Base-by-base conservation (phyloP, 805 yeast species). In the Dipodascopsis tothii region DNA sequence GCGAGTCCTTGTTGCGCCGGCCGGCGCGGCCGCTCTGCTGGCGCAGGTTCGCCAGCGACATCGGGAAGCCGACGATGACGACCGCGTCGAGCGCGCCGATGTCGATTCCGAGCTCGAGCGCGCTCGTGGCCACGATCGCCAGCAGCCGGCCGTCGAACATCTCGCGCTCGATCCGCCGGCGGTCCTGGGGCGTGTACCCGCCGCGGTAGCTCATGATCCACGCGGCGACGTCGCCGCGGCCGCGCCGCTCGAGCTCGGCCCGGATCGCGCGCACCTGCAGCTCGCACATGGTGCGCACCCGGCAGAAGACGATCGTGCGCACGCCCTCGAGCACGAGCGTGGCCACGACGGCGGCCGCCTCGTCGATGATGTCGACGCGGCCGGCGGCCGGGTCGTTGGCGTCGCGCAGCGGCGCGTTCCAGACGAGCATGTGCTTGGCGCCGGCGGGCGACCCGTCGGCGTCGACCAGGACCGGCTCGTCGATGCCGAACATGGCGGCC, bases 11-110 rank as follows among this genome's bases (percentile, higher is more conserved):
- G 41, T 74, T 76, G 52, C 95, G 77, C 60, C 99, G 72, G 16
- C 99, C 99, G 0, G 96, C 97, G 58, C 99, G 73, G 30, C 99
- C 99, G 67, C 92, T 81, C 59, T 92, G 98, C 63, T 92, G 99
- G 55, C 88, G 85, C 59, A 92, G 75, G 49, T 86, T 86, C 39
- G 94, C 80, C 46, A 87, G 72, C 41, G 95, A 83, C 18, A 78
- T 67, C 0, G 99, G 99, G 51, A 92, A 92, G 0, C 97, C 97
- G 57, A 94, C 85, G 66, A 87, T 78, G 2, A 92, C 65, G 0
- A 88, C 97, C 0, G 94, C 87, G 62, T 92, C 98, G 37, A 92
- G 67, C 11, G 82, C 84, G 39, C 97, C 94, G 49, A 92, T 82
- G 68, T 92, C 98, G 40, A 92, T 84, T 46, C 99, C 99, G 38